Conservation (phyloP, 2,329 filamentous ascomycete genomes). For the Fusarium pseudocircinatum region DNA sequence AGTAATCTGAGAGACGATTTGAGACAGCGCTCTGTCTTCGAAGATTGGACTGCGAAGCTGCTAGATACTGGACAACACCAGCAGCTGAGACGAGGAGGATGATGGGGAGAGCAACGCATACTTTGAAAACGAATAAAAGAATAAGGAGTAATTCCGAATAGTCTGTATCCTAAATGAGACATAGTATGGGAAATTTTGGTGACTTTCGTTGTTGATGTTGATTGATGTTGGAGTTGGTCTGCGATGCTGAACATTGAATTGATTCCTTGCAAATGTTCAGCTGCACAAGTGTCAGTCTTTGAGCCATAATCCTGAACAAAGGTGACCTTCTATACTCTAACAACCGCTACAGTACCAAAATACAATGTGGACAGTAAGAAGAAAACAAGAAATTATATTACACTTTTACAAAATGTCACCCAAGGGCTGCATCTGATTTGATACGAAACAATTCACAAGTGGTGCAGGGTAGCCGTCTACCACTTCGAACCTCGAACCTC, state of each 20-base stretch:
- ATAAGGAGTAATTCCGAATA: fast-evolving
- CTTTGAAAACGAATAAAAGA: background rate
- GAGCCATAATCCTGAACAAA: background rate
- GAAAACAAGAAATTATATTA: fast-evolving
- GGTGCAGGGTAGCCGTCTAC: background rate
- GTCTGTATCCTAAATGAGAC: fast-evolving
- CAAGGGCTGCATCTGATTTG: fast-evolving
- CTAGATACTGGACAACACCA: background rate
- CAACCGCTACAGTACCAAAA: too few relatives aligned
- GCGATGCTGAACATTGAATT: background rate
- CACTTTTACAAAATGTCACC: too few relatives aligned
- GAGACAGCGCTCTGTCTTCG: fast-evolving
- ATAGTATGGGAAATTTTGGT: fast-evolving
- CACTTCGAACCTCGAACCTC: too few relatives aligned
- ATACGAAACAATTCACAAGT: background rate
- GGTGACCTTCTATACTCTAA: fast-evolving
- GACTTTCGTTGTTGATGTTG: background rate
- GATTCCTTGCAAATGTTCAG: fast-evolving
- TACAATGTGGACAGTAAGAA: background rate
- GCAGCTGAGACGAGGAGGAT: background rate
- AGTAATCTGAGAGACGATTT: fast-evolving
- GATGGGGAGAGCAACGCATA: too few relatives aligned
- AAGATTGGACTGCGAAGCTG: background rate
- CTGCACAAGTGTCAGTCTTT: fast-evolving
- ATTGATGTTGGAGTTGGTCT: background rate